Evolutionary conservation across 2,329 filamentous ascomycete genomes (phyloP), one percentile per base, ranked within the genome.

Genomic region (Rhynchosporium graminicola): DNA sequence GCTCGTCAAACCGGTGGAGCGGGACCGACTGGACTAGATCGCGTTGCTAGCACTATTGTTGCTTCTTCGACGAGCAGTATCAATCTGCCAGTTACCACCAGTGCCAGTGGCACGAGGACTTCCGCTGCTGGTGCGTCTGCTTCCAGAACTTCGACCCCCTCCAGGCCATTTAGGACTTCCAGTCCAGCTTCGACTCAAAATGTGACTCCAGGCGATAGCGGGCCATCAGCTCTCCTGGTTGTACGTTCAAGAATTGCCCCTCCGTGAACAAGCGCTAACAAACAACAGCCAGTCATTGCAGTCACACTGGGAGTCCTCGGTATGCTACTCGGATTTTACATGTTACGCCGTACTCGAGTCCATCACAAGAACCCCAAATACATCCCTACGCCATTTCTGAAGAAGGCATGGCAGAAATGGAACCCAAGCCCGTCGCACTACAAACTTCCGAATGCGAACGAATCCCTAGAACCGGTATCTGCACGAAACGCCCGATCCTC

Each of bases 361-460:
- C 74, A 74, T 56, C 74, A 82, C 64, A 77, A 74, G 60, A 75
- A 80, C 33, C 81, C 82, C 2, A 83, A 77, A 72, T 80, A 80
- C 62, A 75, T 84, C 28, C 80, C 83, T 4, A 81, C 80, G 0
- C 74, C 76, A 31, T 80, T 74, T 60, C 69, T 85, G 38, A 84
- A 83, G 70, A 76, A 75, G 20, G 75, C 77, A 71, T 85, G 83
- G 83, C 75, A 75, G 60, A 75, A 76, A 65, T 84, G 82, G 82
- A 74, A 74, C 3, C 77, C 77, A 3, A 48, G 59, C 71, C 38
- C 63, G 9, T 45, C 47, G 33, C 61, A 59, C 42, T 61, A 67
- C 46, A 68, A 67, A 33, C 52, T 72, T 29, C 67, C 70, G 40
- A 63, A 69, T 56, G 72, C 73, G 48, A 74, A 76, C 50, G 74